Evolutionary conservation across 129 eudicot genomes (phyloP).

Genomic region (Lactuca saligna): DNA sequence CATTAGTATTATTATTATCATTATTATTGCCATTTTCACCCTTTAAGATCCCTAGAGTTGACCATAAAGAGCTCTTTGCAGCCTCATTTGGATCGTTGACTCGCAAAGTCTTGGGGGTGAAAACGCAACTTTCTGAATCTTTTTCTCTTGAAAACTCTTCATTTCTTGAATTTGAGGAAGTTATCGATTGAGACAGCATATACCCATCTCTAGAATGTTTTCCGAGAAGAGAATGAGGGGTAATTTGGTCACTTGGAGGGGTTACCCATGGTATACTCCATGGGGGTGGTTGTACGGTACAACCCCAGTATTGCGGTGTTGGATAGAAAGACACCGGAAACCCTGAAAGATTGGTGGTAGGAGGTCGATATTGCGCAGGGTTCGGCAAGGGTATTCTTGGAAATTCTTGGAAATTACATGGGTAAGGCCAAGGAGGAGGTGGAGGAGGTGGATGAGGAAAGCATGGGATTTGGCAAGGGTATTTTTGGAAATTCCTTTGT

Average conservation of each 20-base stretch:
- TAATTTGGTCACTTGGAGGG: slow-evolving; percentile 24
- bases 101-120: slow-evolving; percentile 60
- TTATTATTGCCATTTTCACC: slow-evolving; percentile 29
- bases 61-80: slow-evolving; percentile 74
- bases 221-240: slow-evolving; percentile 58
- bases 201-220: slow-evolving; percentile 71
- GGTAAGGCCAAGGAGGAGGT: slow-evolving; percentile 44
- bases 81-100: slow-evolving; percentile 59
- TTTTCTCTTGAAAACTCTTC: slow-evolving; percentile 26
- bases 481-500: slow-evolving; percentile 30
- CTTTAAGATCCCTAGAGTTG: slow-evolving; percentile 53
- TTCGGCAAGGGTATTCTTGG: background rate
- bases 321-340: slow-evolving; percentile 49
- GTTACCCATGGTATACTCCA: slow-evolving; percentile 51
- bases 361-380: slow-evolving; percentile 32
- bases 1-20: slow-evolving; percentile 20
- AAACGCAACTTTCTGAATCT: slow-evolving; percentile 33
- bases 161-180: slow-evolving; percentile 28
- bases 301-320: slow-evolving; percentile 52
- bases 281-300: slow-evolving; percentile 32
- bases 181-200: slow-evolving; percentile 23
- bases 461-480: slow-evolving; percentile 38
- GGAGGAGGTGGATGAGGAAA: slow-evolving; percentile 31
- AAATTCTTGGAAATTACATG: slow-evolving; percentile 22
- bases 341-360: slow-evolving; percentile 30